These are phyloP conservation scores for Carex arenaria DNA, from an alignment of 202 grass and related monocot genomes.

Conservation along the genomic window DNA sequence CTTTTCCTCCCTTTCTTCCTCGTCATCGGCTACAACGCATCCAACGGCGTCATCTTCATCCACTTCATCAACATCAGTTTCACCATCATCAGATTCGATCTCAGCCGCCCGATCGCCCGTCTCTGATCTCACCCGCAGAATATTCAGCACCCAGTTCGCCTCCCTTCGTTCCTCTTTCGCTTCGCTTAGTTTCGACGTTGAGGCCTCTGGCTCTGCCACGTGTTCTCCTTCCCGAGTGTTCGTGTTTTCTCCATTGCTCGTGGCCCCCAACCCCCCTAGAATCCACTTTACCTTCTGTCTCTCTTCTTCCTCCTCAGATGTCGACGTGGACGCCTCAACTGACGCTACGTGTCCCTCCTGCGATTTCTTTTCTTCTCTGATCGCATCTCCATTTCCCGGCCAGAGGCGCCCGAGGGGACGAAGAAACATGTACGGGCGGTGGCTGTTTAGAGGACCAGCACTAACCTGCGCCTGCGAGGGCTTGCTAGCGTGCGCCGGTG, in stretches of 20 bases:
- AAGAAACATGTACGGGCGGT: slow-evolving; percentile 27
- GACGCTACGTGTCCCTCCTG: slow-evolving; percentile 11
- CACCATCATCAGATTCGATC: background rate
- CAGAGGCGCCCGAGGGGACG: slow-evolving; percentile 18
- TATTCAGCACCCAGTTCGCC: slow-evolving; percentile 80
- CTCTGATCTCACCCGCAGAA: slow-evolving; percentile 63
- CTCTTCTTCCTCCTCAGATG: slow-evolving; percentile 18
- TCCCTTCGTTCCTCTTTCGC: slow-evolving; percentile 29
- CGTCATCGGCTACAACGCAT: slow-evolving; percentile 41
- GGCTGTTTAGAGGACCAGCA: slow-evolving; percentile 14
- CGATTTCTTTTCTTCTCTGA: slow-evolving; percentile 16
- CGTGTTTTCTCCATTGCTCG: background rate
- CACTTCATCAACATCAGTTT: background rate
- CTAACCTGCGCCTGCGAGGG: background rate
- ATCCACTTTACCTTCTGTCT: background rate
- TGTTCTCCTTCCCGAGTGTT: background rate
- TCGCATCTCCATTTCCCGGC: slow-evolving; percentile 14
- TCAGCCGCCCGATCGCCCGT: slow-evolving; percentile 24
- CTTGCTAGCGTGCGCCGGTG: slow-evolving; percentile 19
- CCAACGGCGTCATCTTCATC: slow-evolving; percentile 27
- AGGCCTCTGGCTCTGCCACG: background rate
- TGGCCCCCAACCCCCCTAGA: slow-evolving; percentile 19
- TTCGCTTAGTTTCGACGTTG: background rate
- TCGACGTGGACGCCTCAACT: slow-evolving; percentile 3
- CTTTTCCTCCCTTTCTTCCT: slow-evolving; percentile 20